These are phyloP conservation scores for Omphalotus guepiniiformis DNA, from an alignment of 768 basidiomycete genomes.

Conservation along the genomic window DNA sequence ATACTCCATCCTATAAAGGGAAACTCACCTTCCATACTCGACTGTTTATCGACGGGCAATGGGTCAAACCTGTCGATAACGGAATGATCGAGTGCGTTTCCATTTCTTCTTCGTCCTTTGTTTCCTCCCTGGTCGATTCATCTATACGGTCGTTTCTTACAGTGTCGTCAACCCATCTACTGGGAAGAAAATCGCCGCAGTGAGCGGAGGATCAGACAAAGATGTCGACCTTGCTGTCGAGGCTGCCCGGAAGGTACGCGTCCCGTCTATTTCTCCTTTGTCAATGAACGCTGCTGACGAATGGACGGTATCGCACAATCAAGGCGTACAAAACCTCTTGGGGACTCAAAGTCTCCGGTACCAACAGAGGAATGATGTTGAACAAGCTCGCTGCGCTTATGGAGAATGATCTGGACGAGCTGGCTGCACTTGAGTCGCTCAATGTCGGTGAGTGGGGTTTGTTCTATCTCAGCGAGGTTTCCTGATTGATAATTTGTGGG, in stretches of 20 bases:
- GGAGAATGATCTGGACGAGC: slow-evolving; percentile 37
- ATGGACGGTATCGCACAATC: no score
- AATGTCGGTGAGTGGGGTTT: slow-evolving; percentile 29
- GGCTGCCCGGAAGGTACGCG: slow-evolving; percentile 43
- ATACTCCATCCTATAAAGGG: slow-evolving; percentile 53
- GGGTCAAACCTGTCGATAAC: slow-evolving; percentile 46
- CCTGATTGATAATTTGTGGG: not conserved
- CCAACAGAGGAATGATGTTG: slow-evolving; percentile 32
- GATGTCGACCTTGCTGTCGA: slow-evolving; percentile 66
- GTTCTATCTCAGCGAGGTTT: not conserved
- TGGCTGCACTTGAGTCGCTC: slow-evolving; percentile 43
- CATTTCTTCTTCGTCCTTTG: slow-evolving; percentile 2
- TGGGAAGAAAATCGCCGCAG: slow-evolving; percentile 48
- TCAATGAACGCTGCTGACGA: no score
- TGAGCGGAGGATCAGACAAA: slow-evolving; percentile 48
- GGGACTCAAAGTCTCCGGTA: slow-evolving; percentile 36
- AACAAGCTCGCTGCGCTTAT: slow-evolving; percentile 45
- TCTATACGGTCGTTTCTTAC: slow-evolving; percentile 10
- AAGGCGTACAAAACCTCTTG: slow-evolving; percentile 28
- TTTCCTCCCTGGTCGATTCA: slow-evolving; percentile 32
- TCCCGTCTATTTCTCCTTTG: not conserved
- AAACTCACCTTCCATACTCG: slow-evolving; percentile 59
- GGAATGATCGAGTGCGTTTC: slow-evolving; percentile 60
- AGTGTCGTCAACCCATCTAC: slow-evolving; percentile 64
- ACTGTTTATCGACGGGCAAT: slow-evolving; percentile 72